Conservation (phyloP, 345 rosid species). For the Clausena lansium region DNA sequence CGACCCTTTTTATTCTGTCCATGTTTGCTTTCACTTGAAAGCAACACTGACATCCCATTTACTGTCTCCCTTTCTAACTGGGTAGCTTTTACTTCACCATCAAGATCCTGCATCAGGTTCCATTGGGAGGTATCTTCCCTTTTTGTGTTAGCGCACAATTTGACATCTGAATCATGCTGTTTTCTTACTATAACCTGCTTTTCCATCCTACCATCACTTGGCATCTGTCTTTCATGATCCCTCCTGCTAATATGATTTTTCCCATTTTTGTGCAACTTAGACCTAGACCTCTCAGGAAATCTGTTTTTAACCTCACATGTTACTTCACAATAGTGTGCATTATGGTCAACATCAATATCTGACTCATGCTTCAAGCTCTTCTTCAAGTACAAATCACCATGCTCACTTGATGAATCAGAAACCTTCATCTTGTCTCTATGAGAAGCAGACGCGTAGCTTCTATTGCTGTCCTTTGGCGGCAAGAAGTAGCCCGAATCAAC, state of each 20-base stretch:
- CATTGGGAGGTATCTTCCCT: slow-evolving; percentile 14
- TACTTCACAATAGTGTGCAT: slow-evolving; percentile 10
- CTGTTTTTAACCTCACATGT: slow-evolving; percentile 5
- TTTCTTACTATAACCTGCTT: slow-evolving; percentile 23
- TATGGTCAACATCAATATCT: slow-evolving; percentile 14
- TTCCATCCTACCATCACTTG: slow-evolving; percentile 26
- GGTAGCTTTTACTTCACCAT: slow-evolving; percentile 18
- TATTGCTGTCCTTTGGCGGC: slow-evolving; percentile 19
- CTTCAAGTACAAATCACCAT: slow-evolving; percentile 13
- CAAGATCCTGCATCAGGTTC: slow-evolving; percentile 25
- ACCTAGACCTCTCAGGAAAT: slow-evolving; percentile 18
- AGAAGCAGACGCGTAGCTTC: slow-evolving; percentile 23
- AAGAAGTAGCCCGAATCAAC: slow-evolving; percentile 18
- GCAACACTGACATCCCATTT: slow-evolving; percentile 14
- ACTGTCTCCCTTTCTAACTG: slow-evolving; percentile 22
- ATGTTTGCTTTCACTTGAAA: slow-evolving; percentile 14
- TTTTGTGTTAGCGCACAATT: slow-evolving; percentile 15
- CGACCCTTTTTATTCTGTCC: slow-evolving; percentile 18
- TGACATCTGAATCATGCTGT: slow-evolving; percentile 25
- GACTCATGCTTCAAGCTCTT: slow-evolving; percentile 23
- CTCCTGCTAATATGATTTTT: slow-evolving; percentile 21
- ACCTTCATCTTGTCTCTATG: slow-evolving; percentile 22
- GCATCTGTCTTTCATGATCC: slow-evolving; percentile 15
- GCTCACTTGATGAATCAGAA: slow-evolving; percentile 16
- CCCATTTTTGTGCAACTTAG: slow-evolving; percentile 20